Conservation (phyloP, 108 stramenopile genomes). For the Mediolabrus comicus region DNA sequence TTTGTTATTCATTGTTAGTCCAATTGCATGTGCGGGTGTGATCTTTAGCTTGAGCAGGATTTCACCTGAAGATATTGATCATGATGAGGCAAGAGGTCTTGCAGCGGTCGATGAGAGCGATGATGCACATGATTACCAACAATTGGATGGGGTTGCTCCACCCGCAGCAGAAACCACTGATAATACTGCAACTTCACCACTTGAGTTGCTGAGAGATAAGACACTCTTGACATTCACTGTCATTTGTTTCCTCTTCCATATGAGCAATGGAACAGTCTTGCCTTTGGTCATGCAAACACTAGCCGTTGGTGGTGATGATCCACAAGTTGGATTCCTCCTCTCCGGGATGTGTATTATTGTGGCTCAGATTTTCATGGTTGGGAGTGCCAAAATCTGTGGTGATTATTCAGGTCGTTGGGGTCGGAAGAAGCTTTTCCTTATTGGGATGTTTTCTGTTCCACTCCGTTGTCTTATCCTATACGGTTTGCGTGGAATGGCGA, state of each 20-base stretch:
- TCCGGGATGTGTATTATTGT: conserved; percentile 86
- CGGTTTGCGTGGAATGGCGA: conserved; percentile 49
- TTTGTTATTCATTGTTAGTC: conserved; percentile 76
- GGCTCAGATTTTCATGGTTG: conserved; percentile 85
- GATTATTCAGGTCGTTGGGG: conserved; percentile 80
- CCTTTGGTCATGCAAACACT: conserved; percentile 89
- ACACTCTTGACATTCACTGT: conserved; percentile 74
- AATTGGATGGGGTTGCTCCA: too few relatives aligned
- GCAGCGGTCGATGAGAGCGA: conserved; percentile 37
- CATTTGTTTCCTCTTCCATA: conserved; percentile 81
- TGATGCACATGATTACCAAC: not conserved
- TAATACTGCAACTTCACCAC: conserved; percentile 64
- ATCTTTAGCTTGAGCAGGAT: conserved; percentile 69
- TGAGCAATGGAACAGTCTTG: conserved; percentile 83
- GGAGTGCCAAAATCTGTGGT: conserved; percentile 77
- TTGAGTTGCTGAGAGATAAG: conserved; percentile 71
- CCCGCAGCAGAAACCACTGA: not conserved
- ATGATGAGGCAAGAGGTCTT: conserved; percentile 84
- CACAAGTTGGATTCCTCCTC: conserved; percentile 68
- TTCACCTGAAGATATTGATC: conserved; percentile 79
- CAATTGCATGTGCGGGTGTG: conserved; percentile 78
- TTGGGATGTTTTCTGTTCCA: conserved; percentile 79
- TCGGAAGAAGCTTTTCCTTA: conserved; percentile 76
- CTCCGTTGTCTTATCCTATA: conserved; percentile 77
- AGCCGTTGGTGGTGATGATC: conserved; percentile 66